Evolutionary conservation across 768 basidiomycete species (phyloP), one percentile per base, ranked within the genome.

Genomic region (Boletus rubroflammeus): DNA sequence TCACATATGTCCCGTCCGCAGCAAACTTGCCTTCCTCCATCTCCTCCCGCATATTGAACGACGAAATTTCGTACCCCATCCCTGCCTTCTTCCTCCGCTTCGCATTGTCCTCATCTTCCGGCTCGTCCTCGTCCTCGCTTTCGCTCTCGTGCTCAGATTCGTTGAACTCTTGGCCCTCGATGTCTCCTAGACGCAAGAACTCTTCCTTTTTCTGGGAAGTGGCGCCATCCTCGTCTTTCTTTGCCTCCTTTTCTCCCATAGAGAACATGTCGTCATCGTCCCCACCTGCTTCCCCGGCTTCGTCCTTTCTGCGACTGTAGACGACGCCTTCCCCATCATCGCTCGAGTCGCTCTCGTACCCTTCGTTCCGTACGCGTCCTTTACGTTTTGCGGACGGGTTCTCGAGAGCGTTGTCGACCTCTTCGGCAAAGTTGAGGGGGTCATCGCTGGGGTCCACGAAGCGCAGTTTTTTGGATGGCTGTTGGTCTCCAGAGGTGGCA

Each of bases 41-140:
- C 78, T 99, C 97, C 63, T 92, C 88, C 59, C 94, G 87, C 96
- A 99, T 98, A 71, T 99, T 96, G 83, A 99, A 99, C 26, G 92
- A 90, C 4, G 90, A 94, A 10, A 99, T 62, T 66, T 95, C 89
- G 72, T 75, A 96, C 2, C 96, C 97, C 96, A 99, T 98, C 13
- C 87, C 88, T 36, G 78, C 83, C 70, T 90, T 92, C 74, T 81
- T 84, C 66, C 79, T 74, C 62, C 85, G 81, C 63, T 81, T 80
- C n/a, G 79, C 83, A 48, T 89, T 88, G 67, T 93, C 88, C 64
- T 94, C 88, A 65, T 93, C 81, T 57, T 75, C 76, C 6, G 74
- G 76, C 51, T 74, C 78, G 15, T 68, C 75, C 0, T 73, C 81
- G 0, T 77, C 76, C 4, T 68, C 77, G 0, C 75, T 73, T 13